These are phyloP conservation scores for Wickerhamiella pararugosa DNA, from an alignment of 1,139 yeast species.

Conservation along the genomic window DNA sequence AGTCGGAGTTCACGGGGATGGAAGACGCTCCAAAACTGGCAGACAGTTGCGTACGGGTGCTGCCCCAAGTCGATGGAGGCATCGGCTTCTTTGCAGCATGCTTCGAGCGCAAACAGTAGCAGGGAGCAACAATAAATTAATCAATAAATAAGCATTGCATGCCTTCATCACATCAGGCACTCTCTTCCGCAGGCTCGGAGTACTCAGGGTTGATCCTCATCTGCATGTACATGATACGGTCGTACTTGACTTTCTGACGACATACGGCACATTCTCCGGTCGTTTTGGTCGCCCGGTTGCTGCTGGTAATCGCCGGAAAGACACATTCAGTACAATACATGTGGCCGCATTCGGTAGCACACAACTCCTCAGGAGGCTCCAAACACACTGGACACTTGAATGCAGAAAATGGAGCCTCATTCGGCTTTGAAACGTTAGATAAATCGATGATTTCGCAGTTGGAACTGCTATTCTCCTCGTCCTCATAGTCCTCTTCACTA, in stretches of 20 bases:
- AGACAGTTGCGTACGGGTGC: slow-evolving; percentile 72
- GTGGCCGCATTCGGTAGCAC: slow-evolving; percentile 27
- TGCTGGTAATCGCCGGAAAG: slow-evolving; percentile 22
- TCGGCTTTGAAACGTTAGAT: not conserved
- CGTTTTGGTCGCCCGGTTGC: slow-evolving; percentile 16
- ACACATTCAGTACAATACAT: slow-evolving; percentile 26
- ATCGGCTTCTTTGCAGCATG: slow-evolving; percentile 94
- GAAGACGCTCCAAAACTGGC: slow-evolving; percentile 38
- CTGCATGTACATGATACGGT: slow-evolving; percentile 9
- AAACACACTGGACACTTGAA: slow-evolving; percentile 23
- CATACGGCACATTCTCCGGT: slow-evolving; percentile 26
- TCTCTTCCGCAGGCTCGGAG: not conserved
- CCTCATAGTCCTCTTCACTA: too few relatives aligned
- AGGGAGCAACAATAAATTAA: not conserved
- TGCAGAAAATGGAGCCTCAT: not conserved
- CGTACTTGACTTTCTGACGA: slow-evolving; percentile 21
- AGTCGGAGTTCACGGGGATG: slow-evolving; percentile 42
- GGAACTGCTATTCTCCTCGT: too few relatives aligned
- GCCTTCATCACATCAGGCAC: too few relatives aligned
- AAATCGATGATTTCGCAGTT: slow-evolving; percentile 5
- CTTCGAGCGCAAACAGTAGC: slow-evolving; percentile 28
- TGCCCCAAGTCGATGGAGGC: slow-evolving; percentile 86
- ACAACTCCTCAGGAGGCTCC: slow-evolving; percentile 22
- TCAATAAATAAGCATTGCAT: not conserved
- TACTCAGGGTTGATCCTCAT: not conserved